Evolutionary conservation across 163 green algal genomes (phyloP), one percentile per base, ranked within the genome.

Genomic region (Scenedesmus sp.): DNA sequence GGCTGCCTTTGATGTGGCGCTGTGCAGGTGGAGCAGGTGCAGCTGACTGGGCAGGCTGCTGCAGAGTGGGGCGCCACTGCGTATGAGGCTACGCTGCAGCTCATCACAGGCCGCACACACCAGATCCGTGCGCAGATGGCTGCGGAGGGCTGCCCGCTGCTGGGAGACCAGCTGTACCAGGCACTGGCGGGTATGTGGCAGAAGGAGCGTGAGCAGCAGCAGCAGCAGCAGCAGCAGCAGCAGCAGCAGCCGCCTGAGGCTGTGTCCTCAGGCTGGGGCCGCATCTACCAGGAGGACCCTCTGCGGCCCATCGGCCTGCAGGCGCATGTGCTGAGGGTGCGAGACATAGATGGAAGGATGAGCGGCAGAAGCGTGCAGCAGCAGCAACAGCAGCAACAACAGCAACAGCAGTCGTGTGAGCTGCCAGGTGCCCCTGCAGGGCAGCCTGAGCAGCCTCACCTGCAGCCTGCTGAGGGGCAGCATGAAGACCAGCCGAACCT

Each of bases 91-190:
- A 60, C 91, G 0, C 92, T 99, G 2, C 93, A 96, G 81, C 95
- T 99, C 57, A 67, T 96, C 10, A 99, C 97, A 1, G 97, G 97
- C 15, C 92, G 96, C 16, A 99, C 97, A 23, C 97, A 99, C 87
- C 96, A 98, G 92, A 98, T 98, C 81, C 88, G 97, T 8, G 97
- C 95, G 20, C 97, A 98, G 93, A 92, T 98, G 89, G 94, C 94
- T 15, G 95, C 97, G 52, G 81, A 92, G 23, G 95, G 96, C 20
- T 95, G 87, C 82, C 96, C 96, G 3, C 84, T 98, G 88, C 89
- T 98, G 59, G 96, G 96, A 1, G 97, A 98, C 90, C 82, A 64
- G 20, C 88, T 98, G 66, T 98, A 98, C 77, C 55, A 34, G 18
- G 94, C 96, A 46, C 82, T 97, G 64, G 82, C 88, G 18, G 52